Evolutionary conservation across 1,284 basidiomycete genomes (phyloP), one percentile per base, ranked within the genome.

Genomic region (Porodaedalea pini): DNA sequence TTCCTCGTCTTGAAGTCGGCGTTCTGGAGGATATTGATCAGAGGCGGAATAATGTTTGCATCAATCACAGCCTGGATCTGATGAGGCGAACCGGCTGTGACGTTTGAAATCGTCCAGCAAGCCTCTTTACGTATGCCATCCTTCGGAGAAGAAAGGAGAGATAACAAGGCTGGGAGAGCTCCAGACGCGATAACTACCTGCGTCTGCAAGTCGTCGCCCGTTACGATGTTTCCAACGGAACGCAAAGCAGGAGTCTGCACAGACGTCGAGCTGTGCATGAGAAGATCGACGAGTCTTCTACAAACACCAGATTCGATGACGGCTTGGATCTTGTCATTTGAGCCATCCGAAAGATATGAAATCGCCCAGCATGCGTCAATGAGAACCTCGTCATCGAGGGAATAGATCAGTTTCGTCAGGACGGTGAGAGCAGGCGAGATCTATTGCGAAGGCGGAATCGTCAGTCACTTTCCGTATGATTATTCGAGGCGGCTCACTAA

Each of bases 361-460:
- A 99, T 97, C 45, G 97, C 97, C 97, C 97, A 99, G 81, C 97
- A 99, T 29, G 97, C 97, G 72, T 99, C 97, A 70, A 99, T 99
- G 67, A 99, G 79, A 62, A 98, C 97, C 75, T 99, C 97, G 69
- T 99, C 96, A 71, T 99, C 97, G 68, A 98, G 84, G 49, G 96
- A 98, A 77, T 99, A 99, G 73, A 99, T 98, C 67, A 99, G 79
- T 76, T 99, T 99, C 60, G 95, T 98, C 63, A 99, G 80, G 59
- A 98, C 92, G 43, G 92, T 92, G 49, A 99, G 79, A 47, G 97
- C 96, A 21, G 97, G 97, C 15, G 94, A 93, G 67, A 99, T 98
- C 94, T 97, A 64, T 17, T 25, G 59, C 41, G 19, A 58, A 32
- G 73, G 94, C 92, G 73, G 93, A 71, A 63, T 94, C 89, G 45